Evolutionary conservation across 2,329 filamentous ascomycete species (phyloP), one percentile per base, ranked within the genome.

Genomic region (Bipolaris bicolor): DNA sequence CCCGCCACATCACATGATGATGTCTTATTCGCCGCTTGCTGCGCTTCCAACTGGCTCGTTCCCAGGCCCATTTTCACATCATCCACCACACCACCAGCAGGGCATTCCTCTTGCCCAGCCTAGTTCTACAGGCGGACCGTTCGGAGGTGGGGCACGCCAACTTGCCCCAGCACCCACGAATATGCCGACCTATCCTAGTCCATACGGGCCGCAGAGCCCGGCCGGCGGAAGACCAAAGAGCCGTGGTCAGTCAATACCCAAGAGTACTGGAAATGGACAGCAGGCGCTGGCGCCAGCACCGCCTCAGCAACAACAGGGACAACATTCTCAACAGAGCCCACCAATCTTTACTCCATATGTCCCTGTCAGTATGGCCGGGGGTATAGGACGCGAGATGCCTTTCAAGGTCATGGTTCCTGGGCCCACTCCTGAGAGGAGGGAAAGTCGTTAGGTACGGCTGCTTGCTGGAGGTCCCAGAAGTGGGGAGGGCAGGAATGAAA

Each of bases 321-420:
- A 52, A 16, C 49, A 57, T 15, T 29, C 41, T 33, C 63, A 61
- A 33, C 51, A 47, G 18, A 46, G 49, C 7, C 44, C 39, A 24
- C 54, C 52, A 37, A 68, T 71, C 57, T 63, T 66, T 11, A 69
- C 66, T 36, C 66, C 71, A 4, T 72, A 71, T 45, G 64, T 67
- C 26, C 69, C 69, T 4, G 45, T 68, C 36, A 58, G 39, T 9
- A 24, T 59, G 39, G 55, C 55, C 26, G 56, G 61, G 20, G 52
- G 56, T 5, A 52, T 59, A 36, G 69, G 52, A 9, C 41, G 54
- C 3, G 54, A 71, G 37, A 67, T 69, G 62, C 63, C 69, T 3
- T 74, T 73, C 52, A 73, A 73, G 45, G 67, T 73, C 15, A 66
- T 74, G 62, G 51, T 74, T 6, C 70, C 71, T 2, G 70, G 70